Conservation (phyloP, 768 basidiomycete genomes). For the Heimioporus sp. region DNA sequence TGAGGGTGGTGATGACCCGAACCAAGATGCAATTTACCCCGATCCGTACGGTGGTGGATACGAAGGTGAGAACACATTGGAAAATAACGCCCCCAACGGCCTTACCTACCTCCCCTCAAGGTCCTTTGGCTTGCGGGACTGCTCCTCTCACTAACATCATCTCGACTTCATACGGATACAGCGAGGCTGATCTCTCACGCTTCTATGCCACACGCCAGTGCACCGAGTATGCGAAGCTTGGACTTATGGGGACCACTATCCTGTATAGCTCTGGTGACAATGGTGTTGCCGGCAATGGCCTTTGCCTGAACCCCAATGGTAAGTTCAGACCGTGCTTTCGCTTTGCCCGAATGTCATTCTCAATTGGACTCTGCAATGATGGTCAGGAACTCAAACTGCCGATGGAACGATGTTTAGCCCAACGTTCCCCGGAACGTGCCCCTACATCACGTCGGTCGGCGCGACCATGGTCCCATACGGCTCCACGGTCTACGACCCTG, state of each 20-base stretch:
- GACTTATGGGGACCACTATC: constrained; percentile 36
- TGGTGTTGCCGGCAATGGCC: constrained; percentile 19
- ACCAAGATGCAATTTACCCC: constrained; percentile 25
- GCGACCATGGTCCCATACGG: too few species aligned
- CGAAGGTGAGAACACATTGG: constrained; percentile 6
- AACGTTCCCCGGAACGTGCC: too few species aligned
- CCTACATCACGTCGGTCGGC: too few species aligned
- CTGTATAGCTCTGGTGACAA: constrained; percentile 37
- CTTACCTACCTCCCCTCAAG: neutral
- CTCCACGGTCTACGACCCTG: too few species aligned
- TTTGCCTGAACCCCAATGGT: constrained; percentile 32
- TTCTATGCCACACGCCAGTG: constrained; percentile 38
- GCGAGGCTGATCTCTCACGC: constrained; percentile 33
- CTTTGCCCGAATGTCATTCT: too few species aligned
- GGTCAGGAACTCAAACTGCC: too few species aligned
- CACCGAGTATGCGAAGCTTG: constrained; percentile 42
- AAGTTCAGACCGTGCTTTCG: neutral
- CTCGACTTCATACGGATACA: constrained; percentile 37
- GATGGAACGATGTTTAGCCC: too few species aligned
- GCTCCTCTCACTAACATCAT: constrained; percentile 34
- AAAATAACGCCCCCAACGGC: neutral
- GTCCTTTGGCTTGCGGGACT: constrained; percentile 29
- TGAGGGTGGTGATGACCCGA: constrained; percentile 34
- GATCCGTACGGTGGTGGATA: constrained; percentile 17
- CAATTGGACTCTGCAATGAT: too few species aligned